Conservation (phyloP, 2,329 filamentous ascomycete species). For the Penicillium sp. region DNA sequence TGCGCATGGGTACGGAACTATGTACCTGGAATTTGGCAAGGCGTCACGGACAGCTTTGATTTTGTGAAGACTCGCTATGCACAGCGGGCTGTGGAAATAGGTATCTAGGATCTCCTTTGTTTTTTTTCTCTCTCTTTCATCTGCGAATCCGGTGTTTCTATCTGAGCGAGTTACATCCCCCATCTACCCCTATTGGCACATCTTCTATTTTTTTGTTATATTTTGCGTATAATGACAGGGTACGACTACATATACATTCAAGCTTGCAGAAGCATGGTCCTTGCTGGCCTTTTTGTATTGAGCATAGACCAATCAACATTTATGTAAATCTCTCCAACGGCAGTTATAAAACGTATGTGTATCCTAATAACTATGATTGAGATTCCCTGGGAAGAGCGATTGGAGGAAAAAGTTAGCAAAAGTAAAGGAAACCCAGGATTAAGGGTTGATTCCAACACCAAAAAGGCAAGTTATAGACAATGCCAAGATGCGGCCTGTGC, state of each 20-base stretch:
- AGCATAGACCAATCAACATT: conserved; percentile 13
- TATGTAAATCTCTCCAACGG: not conserved
- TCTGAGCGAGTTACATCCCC: conserved; percentile 16
- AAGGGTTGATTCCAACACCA: not conserved
- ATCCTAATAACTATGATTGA: too few relatives aligned
- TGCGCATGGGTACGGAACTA: conserved; percentile 48
- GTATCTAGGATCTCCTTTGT: conserved; percentile 25
- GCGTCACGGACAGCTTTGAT: conserved; percentile 38
- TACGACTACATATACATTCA: conserved; percentile 30
- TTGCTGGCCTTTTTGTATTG: conserved; percentile 1
- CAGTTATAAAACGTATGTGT: not conserved
- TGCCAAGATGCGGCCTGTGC: conserved; percentile 13
- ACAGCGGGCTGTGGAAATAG: conserved; percentile 35
- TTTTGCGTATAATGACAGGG: conserved; percentile 35
- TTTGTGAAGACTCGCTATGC: conserved; percentile 39
- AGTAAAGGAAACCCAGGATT: not conserved
- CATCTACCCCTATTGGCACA: conserved; percentile 1
- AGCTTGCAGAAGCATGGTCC: conserved; percentile 16
- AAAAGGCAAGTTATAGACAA: not conserved
- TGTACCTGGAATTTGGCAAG: conserved; percentile 44
- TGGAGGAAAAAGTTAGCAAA: too few relatives aligned
- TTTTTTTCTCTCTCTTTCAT: conserved; percentile 12
- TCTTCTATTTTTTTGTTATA: conserved; percentile 11
- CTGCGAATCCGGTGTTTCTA: conserved; percentile 16
- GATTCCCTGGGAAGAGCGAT: too few relatives aligned